phyloP scores from a whole-genome alignment of 495 filamentous ascomycete genomes.

The Penicillium manginii region DNA sequence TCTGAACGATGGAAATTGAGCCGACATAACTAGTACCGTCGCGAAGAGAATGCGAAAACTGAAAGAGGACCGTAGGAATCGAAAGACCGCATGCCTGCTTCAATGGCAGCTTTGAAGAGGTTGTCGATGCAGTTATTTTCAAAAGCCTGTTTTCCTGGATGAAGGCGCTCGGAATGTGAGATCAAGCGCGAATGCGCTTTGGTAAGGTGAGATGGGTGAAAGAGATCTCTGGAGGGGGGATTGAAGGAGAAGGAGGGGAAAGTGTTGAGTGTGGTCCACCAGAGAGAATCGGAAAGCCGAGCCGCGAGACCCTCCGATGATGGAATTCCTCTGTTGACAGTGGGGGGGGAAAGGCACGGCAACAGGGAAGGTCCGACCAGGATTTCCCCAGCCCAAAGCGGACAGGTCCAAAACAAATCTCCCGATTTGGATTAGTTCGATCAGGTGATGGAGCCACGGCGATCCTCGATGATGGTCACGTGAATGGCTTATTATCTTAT shows the following conservation, averaged over 20 bases:
- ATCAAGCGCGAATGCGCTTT: constrained; percentile 30
- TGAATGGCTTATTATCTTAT: constrained; percentile 6
- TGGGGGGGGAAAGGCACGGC: constrained; percentile 18
- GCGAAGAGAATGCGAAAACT: constrained; percentile 35
- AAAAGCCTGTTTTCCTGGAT: background rate
- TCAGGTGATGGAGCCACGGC: constrained; percentile 33
- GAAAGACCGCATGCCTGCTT: constrained; percentile 52
- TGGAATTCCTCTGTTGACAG: constrained; percentile 31
- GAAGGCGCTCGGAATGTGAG: constrained; percentile 31
- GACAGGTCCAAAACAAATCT: constrained; percentile 49
- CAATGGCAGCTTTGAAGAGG: constrained; percentile 32
- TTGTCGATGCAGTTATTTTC: constrained; percentile 19
- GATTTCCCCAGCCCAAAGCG: constrained; percentile 28
- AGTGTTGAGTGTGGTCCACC: constrained; percentile 8
- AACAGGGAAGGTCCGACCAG: constrained; percentile 31
- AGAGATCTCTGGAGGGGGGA: background rate
- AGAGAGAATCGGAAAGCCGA: constrained; percentile 5
- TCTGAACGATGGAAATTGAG: constrained; percentile 51
- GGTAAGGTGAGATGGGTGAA: background rate
- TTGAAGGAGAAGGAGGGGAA: background rate
- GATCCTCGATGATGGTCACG: constrained; percentile 27
- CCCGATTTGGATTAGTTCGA: constrained; percentile 39
- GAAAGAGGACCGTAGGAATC: constrained; percentile 31
- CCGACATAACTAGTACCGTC: constrained; percentile 43
- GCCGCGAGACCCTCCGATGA: constrained; percentile 16